phyloP scores from a whole-genome alignment of 371 early-diverging fungal species.

The Fennellomyces sp. region DNA sequence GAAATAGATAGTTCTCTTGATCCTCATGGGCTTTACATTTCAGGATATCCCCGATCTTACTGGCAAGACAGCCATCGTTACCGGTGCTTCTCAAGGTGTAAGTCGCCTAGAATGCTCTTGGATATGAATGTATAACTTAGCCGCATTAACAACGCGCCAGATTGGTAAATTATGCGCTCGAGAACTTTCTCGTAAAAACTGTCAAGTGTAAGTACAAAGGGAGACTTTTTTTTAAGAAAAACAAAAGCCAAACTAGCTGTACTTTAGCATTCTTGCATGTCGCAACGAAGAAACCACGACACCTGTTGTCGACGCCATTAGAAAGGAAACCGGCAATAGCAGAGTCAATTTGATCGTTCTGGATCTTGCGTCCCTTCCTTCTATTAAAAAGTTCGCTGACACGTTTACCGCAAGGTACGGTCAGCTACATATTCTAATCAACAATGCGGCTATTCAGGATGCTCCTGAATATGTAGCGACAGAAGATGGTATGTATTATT shows the following conservation, averaged over 20 bases:
- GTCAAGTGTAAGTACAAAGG: slow-evolving; percentile 59
- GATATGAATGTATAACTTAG: no score
- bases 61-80: slow-evolving; percentile 71
- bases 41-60: slow-evolving; percentile 63
- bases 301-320: slow-evolving; percentile 54
- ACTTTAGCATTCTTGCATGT: slow-evolving; percentile 60
- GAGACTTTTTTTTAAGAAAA: no score
- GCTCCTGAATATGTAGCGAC: slow-evolving; percentile 64
- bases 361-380: slow-evolving; percentile 60
- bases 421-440: slow-evolving; percentile 66
- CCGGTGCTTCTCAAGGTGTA: slow-evolving; percentile 76
- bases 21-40: slow-evolving; percentile 27
- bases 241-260: no score
- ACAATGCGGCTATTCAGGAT: slow-evolving; percentile 75
- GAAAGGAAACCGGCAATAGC: slow-evolving; percentile 51
- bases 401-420: slow-evolving; percentile 43
- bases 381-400: slow-evolving; percentile 57
- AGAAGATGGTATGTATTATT: slow-evolving; percentile 58
- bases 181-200: slow-evolving; percentile 62
- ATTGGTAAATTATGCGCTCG: slow-evolving; percentile 64
- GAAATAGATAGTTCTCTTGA: no score
- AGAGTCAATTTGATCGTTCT: slow-evolving; percentile 58
- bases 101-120: no score
- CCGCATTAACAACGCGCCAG: no score
- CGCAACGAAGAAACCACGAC: slow-evolving; percentile 48